phyloP scores from a whole-genome alignment of 176 grass and related monocot species.

The Oryza meyeriana region DNA sequence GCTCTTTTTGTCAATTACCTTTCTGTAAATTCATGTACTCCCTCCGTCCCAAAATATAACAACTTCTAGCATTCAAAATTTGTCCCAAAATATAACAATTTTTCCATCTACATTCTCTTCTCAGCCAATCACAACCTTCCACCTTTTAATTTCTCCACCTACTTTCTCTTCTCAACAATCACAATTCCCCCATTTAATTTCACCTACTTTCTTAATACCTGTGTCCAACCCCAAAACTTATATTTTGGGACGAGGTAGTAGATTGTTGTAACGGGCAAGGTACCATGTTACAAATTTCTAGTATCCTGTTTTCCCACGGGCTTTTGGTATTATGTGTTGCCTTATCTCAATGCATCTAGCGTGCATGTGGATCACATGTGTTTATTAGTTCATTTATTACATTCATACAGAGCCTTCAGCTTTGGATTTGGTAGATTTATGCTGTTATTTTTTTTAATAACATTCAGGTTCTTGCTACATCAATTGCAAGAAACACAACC shows the following conservation, averaged over 20 bases:
- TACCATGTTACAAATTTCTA: conserved; percentile 5
- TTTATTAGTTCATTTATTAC: conserved; percentile 20
- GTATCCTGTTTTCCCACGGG: background rate
- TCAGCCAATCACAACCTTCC: too few species aligned
- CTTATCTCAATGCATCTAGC: background rate
- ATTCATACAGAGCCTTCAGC: background rate
- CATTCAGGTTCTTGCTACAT: conserved; percentile 88
- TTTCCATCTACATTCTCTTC: too few species aligned
- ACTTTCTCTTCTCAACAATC: too few species aligned
- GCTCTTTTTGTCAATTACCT: background rate
- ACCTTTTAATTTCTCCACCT: too few species aligned
- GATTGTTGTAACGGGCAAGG: conserved; percentile 19
- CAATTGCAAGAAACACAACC: conserved; percentile 51
- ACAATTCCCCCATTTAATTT: too few species aligned
- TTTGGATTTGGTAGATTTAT: conserved; percentile 31
- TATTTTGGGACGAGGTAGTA: too few species aligned
- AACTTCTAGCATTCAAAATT: too few species aligned
- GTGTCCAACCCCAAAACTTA: too few species aligned
- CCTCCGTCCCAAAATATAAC: too few species aligned
- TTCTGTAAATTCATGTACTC: conserved; percentile 25
- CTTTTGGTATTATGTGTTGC: background rate
- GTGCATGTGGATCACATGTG: background rate
- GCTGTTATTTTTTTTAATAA: conserved; percentile 12
- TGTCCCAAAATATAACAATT: too few species aligned
- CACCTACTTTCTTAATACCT: too few species aligned